Evolutionary conservation across 1,139 yeast species (phyloP).

Genomic region (Taphrina wiesneri): DNA sequence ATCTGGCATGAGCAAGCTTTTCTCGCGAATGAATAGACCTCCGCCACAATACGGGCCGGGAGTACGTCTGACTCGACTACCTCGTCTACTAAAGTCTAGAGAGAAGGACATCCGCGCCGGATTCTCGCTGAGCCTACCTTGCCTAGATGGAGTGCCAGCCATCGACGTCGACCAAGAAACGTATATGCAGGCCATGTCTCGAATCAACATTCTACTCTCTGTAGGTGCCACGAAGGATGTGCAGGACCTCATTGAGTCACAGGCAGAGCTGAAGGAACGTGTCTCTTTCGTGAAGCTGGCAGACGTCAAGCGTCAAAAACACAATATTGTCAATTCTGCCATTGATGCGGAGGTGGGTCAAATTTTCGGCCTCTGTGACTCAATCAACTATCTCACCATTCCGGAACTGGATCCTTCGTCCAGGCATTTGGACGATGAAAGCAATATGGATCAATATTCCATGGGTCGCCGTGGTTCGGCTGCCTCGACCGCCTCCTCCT

Average conservation of each 20-base stretch:
- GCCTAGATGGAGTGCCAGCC: not conserved
- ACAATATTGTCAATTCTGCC: not conserved
- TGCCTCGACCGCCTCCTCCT: not conserved
- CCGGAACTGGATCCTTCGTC: constrained; percentile 2
- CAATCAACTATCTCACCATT: constrained; percentile 1
- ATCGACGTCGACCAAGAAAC: constrained; percentile 1
- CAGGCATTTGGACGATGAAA: constrained; percentile 7
- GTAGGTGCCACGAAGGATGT: not conserved
- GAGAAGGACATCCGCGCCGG: constrained; percentile 9
- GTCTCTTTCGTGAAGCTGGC: constrained; percentile 12
- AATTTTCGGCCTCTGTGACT: not conserved
- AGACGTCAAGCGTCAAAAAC: not conserved
- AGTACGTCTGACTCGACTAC: constrained; percentile 9
- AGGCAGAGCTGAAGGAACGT: not conserved
- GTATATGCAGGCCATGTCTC: constrained; percentile 1
- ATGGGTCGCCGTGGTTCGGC: constrained; percentile 11
- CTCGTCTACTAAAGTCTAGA: not conserved
- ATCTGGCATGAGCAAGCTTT: constrained; percentile 11
- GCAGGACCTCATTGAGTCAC: constrained; percentile 4
- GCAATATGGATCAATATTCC: not conserved
- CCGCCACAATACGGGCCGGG: not conserved
- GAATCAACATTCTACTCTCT: constrained; percentile 13
- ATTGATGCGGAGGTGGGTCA: not conserved
- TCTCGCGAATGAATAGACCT: not conserved
- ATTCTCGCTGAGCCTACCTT: constrained; percentile 1